phyloP scores from a whole-genome alignment of 192 early-diverging fungal species.

The Cetraspora pellucida region DNA sequence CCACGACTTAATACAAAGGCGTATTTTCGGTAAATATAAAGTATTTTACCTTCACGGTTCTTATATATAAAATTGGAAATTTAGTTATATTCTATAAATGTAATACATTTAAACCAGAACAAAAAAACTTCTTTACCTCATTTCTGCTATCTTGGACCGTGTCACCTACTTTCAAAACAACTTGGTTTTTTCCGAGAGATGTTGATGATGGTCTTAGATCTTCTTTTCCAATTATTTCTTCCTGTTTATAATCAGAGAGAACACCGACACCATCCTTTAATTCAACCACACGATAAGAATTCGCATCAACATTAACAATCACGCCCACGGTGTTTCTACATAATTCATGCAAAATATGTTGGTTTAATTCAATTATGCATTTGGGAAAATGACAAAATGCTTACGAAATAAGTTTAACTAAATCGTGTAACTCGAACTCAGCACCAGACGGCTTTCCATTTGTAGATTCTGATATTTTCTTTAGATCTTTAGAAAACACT shows the following conservation, averaged over 20 bases:
- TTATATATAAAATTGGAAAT: neutral
- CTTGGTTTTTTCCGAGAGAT: neutral
- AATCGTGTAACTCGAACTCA: constrained; percentile 85
- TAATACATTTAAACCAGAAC: neutral
- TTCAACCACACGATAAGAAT: constrained; percentile 76
- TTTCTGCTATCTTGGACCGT: constrained; percentile 71
- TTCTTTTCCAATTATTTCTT: constrained; percentile 69
- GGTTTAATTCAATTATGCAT: neutral
- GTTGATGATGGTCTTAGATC: constrained; percentile 55
- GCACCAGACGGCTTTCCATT: constrained; percentile 58
- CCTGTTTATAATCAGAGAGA: constrained; percentile 35
- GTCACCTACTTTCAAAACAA: constrained; percentile 65
- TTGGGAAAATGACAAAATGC: constrained; percentile 28
- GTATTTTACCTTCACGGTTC: constrained; percentile 67
- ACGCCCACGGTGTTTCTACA: constrained; percentile 64
- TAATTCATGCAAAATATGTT: neutral
- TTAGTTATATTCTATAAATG: neutral
- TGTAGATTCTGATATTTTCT: constrained; percentile 73
- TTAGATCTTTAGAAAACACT: constrained; percentile 89
- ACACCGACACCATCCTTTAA: constrained; percentile 69
- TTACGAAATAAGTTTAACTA: constrained; percentile 76
- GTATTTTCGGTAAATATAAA: constrained; percentile 82
- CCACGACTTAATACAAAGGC: constrained; percentile 82
- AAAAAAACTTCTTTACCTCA: constrained; percentile 45
- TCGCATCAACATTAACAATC: constrained; percentile 78